These are phyloP conservation scores for Aureobasidium sp. DNA, from an alignment of 2,329 filamentous ascomycete genomes.

Conservation along the genomic window DNA sequence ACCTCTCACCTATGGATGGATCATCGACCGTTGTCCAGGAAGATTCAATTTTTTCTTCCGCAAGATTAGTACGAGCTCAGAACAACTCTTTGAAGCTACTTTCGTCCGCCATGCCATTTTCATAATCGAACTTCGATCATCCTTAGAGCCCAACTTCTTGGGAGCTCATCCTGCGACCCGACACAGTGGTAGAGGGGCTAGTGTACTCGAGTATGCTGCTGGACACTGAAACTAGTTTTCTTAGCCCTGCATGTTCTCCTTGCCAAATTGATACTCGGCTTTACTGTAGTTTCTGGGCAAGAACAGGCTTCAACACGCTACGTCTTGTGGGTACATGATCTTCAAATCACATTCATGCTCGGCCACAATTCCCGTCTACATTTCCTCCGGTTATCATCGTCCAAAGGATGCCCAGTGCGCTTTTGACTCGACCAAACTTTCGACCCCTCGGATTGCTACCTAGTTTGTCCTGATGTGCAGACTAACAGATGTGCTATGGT, in stretches of 20 bases:
- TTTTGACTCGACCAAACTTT: background rate
- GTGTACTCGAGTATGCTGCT: background rate
- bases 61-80: too few relatives aligned
- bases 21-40: background rate
- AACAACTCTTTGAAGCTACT: background rate
- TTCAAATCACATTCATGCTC: background rate
- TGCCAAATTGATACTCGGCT: background rate
- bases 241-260: background rate
- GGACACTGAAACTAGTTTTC: background rate
- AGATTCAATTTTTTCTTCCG: background rate
- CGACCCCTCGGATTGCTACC: background rate
- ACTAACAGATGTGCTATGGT: background rate
- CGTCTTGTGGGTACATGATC: conserved; percentile 9
- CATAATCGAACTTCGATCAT: background rate
- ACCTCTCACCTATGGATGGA: background rate
- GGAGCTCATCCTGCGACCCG: background rate
- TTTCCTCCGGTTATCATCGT: background rate
- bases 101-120: background rate
- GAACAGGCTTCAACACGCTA: background rate
- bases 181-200: background rate
- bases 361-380: background rate
- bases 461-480: background rate
- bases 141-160: background rate
- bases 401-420: background rate
- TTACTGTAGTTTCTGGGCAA: background rate